Base-by-base conservation (phyloP, 805 yeast species). In the Grigorovia yakushimaensis region DNA sequence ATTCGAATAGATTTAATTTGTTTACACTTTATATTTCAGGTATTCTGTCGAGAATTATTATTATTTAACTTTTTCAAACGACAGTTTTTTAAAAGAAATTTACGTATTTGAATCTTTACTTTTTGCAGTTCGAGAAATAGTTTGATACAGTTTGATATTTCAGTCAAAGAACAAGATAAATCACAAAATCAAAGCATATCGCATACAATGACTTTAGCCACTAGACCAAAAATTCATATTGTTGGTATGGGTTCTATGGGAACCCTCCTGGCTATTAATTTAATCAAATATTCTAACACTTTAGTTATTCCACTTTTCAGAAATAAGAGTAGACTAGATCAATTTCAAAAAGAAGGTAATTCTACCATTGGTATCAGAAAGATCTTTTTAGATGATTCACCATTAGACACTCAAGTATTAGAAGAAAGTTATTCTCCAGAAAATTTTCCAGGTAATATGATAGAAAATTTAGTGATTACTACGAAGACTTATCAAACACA, bases 401-500 rank as follows among this genome's bases (percentile, higher is more conserved):
- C 60, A n/a, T 45, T 49, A 43, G 43, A 27, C 40, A 42, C 40
- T 13, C 40, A 40, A 21, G 47, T 38, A 15, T n/a, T 59, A 5
- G 47, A 48, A 9, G 18, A 45, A 18, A 46, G 53, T 33, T 52
- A 49, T 37, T 54, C 58, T 39, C 65, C 65, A 20, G 65, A 60
- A 39, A 53, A 49, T n/a, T 57, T 47, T 46, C 58, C 44, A 8
- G 54, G 52, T 2, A 53, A 49, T 1, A 58, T 57, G 1, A 78
- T 84, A 42, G 70, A 48, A 33, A 76, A 81, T 55, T 64, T 91
- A 49, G 73, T 91, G 8, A 74, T 91, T 9, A 71, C 94, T 7
- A 87, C 95, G 4, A 91, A 89, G 64, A 79, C 94, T 0, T 79
- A 82, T 50, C 85, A 84, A 56, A 83, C 95, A 0, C 66, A 72